Conservation (phyloP, 2,329 filamentous ascomycete species). For the Sporothrix humicola region DNA sequence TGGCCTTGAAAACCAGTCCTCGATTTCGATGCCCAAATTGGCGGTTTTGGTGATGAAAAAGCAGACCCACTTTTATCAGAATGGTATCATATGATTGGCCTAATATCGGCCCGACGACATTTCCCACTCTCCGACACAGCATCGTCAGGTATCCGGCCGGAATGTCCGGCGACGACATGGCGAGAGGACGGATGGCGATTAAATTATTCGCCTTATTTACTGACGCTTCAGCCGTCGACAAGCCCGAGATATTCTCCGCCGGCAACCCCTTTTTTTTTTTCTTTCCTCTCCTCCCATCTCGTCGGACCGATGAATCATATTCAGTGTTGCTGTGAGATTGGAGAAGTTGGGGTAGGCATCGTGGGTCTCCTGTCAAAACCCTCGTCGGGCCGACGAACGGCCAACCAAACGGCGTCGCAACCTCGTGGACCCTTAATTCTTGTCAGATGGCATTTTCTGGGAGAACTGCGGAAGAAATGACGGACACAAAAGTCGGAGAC, state of each 20-base stretch:
- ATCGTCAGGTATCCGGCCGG: too few relatives aligned
- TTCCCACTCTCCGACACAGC: too few relatives aligned
- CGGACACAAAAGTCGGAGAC: not conserved
- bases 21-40: too few relatives aligned
- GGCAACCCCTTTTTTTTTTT: too few relatives aligned
- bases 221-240: not conserved
- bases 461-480: not conserved
- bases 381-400: conserved; percentile 1
- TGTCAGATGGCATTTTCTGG: not conserved
- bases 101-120: not conserved
- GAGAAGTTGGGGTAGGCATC: not conserved
- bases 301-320: conserved; percentile 12
- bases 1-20: too few relatives aligned
- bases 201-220: not conserved
- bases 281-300: not conserved
- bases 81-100: not conserved
- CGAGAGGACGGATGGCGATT: not conserved
- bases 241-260: too few relatives aligned
- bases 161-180: not conserved
- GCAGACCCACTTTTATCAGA: too few relatives aligned
- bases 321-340: not conserved
- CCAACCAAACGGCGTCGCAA: not conserved
- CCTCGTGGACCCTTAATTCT: not conserved
- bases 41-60: too few relatives aligned
- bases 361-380: not conserved